Evolutionary conservation across 2,329 filamentous ascomycete species (phyloP), one percentile per base, ranked within the genome.

Genomic region (Arthrobotrys entomopaga): DNA sequence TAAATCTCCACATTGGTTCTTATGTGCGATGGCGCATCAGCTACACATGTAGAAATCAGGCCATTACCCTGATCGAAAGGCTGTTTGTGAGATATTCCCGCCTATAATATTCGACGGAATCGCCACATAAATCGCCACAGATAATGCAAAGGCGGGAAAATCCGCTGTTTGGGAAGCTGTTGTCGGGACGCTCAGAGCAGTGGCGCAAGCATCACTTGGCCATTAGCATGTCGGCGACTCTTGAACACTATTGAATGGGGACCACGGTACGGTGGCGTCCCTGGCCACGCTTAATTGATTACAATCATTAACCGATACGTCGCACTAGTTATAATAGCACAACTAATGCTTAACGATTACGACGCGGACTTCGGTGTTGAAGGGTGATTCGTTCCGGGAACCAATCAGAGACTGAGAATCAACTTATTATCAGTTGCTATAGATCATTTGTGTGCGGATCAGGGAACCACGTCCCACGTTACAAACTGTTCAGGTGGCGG

Each of bases 1-100:
- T 43, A 57, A 73, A 73, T 73, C 61, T 66, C 69, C 69, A 73
- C 69, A 65, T 43, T 40, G 5, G 34, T 57, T 63, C 60, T 49
- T 61, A 3, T 61, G 56, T 66, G 56, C 60, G 61, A 49, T 73
- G 24, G 10, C 54, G 34, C 49, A 38, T 52, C 57, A 38, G 40
- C 29, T 43, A 40, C 40, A 46, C 7, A 19, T 72, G 65, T 50
- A 40, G 6, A 8, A 52, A 26, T 52, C 40, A 57, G 38, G 49
- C n/a, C 52, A 54, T 48, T 20, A n/a, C 40, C 16, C 20, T 43
- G 16, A 19, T 58, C 29, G n/a, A 26, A 1, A 54, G 22, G 29
- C 29, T 34, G 29, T 8, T 34, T 34, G n/a, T 6, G 29, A 10
- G 29, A 34, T 10, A 34, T 34, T 6, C 10, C 29, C 29, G 29